These are phyloP conservation scores for Zoysia pacifica DNA, from an alignment of 176 grass and related monocot genomes.

Conservation along the genomic window DNA sequence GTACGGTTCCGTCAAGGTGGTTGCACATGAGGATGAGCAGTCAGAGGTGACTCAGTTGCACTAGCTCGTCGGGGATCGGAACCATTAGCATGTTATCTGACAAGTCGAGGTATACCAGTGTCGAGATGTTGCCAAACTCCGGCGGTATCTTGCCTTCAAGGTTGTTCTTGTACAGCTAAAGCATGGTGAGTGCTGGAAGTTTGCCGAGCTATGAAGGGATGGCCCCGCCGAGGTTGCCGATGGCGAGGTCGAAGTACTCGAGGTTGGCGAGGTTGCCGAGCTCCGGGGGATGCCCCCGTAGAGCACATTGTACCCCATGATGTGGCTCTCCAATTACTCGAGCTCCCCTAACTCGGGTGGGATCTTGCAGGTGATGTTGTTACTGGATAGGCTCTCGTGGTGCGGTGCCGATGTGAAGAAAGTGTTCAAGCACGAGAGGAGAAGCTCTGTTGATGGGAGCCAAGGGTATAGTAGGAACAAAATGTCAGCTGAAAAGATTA, in stretches of 20 bases:
- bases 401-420: no score
- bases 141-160: constrained; percentile 63
- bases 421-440: no score
- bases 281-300: constrained; percentile 77
- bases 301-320: constrained; percentile 86
- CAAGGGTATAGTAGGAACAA: no score
- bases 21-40: constrained; percentile 95
- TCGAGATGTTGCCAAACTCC: constrained; percentile 71
- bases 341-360: constrained; percentile 73
- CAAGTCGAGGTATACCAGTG: constrained; percentile 72
- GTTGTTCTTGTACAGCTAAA: constrained; percentile 85
- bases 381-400: constrained; percentile 64
- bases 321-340: constrained; percentile 66
- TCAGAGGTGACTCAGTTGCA: constrained; percentile 55
- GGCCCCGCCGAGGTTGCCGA: constrained; percentile 63
- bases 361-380: constrained; percentile 87
- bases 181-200: constrained; percentile 55
- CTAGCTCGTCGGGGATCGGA: constrained; percentile 61
- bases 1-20: constrained; percentile 67
- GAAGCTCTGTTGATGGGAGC: no score
- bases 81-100: constrained; percentile 73
- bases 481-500: no score
- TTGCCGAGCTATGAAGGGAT: constrained; percentile 75
- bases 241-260: constrained; percentile 76
- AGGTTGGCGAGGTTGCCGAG: constrained; percentile 76